Conservation (phyloP, 495 filamentous ascomycete species). For the Penicillium desertorum region DNA sequence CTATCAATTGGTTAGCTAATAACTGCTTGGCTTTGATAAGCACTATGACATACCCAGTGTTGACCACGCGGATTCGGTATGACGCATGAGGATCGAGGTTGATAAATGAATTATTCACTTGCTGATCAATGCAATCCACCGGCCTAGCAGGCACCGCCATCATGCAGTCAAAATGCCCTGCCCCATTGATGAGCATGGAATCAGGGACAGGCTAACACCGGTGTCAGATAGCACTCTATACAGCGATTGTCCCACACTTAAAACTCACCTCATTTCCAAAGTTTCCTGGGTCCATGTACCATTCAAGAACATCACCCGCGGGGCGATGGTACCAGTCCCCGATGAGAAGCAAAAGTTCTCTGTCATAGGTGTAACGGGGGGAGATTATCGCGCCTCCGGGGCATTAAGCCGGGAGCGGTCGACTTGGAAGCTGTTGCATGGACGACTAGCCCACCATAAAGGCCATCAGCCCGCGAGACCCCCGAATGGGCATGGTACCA, state of each 20-base stretch:
- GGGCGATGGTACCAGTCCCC: constrained; percentile 56
- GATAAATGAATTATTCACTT: constrained; percentile 24
- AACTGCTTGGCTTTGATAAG: not conserved
- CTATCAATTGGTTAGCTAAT: constrained; percentile 22
- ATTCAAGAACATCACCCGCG: constrained; percentile 41
- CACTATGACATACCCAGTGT: constrained; percentile 36
- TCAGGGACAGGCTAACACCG: constrained; percentile 47
- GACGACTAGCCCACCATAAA: constrained; percentile 69
- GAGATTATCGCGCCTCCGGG: not conserved
- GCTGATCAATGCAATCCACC: constrained; percentile 39
- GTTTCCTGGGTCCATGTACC: constrained; percentile 46
- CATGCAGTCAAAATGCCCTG: constrained; percentile 48
- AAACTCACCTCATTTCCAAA: constrained; percentile 48
- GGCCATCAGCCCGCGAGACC: constrained; percentile 70
- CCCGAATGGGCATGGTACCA: constrained; percentile 79
- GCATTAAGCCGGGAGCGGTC: constrained; percentile 30
- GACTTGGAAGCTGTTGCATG: constrained; percentile 53
- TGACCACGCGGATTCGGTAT: constrained; percentile 39
- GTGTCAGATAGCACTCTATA: not conserved
- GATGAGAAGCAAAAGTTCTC: constrained; percentile 47
- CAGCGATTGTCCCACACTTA: not conserved
- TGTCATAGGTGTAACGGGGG: constrained; percentile 34
- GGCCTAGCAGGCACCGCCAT: constrained; percentile 50
- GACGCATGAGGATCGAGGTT: constrained; percentile 17
- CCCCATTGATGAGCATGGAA: constrained; percentile 51